These are phyloP conservation scores for Herpetomonas samuelpessoai DNA, from an alignment of 208 protist genomes.

Conservation along the genomic window DNA sequence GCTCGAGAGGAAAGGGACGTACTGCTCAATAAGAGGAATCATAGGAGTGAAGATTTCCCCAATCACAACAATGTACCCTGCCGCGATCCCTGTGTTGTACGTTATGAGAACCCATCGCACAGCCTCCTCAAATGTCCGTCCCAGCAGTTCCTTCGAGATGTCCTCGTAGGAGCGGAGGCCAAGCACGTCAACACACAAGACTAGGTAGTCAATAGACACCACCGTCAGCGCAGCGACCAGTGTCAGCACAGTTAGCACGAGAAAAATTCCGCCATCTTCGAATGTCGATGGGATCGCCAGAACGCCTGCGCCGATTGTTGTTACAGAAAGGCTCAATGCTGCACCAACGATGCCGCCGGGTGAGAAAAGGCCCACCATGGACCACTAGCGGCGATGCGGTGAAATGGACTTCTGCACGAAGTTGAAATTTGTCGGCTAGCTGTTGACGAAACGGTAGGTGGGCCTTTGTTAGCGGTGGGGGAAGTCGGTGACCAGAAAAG, in stretches of 20 bases:
- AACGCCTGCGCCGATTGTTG: conserved; percentile 68
- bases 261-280: conserved; percentile 56
- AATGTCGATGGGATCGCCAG: conserved; percentile 61
- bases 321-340: conserved; percentile 62
- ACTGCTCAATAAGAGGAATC: conserved; percentile 34
- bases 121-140: conserved; percentile 51
- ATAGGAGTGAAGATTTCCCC: conserved; percentile 66
- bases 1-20: conserved; percentile 44
- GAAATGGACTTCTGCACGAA: no score
- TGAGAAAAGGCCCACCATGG: conserved; percentile 13
- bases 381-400: neutral
- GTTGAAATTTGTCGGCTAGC: no score
- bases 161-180: conserved; percentile 77
- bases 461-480: no score
- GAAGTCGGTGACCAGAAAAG: no score
- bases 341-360: conserved; percentile 32
- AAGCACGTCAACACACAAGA: conserved; percentile 58
- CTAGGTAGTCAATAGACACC: conserved; percentile 72
- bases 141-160: conserved; percentile 67
- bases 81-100: conserved; percentile 63
- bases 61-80: conserved; percentile 77
- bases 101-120: conserved; percentile 75
- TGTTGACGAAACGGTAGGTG: no score
- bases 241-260: conserved; percentile 35
- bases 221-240: conserved; percentile 51